Evolutionary conservation across 2,329 filamentous ascomycete genomes (phyloP).

Genomic region (Ophiosphaerella herpotricha): DNA sequence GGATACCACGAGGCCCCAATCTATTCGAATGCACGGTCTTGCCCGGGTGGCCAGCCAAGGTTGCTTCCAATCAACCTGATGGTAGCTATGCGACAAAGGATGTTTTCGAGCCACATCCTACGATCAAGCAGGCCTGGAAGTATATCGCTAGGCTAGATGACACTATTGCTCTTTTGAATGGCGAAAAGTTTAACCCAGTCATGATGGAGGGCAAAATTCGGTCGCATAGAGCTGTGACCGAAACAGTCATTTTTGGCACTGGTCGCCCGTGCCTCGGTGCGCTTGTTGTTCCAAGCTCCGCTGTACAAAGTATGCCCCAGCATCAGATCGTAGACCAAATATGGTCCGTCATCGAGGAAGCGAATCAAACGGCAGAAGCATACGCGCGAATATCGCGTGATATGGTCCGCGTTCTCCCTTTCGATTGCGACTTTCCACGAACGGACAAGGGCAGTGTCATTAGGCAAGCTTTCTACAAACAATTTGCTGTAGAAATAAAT

Average conservation of each 20-base stretch:
- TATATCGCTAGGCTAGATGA: slow-evolving; percentile 55
- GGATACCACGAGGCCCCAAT: slow-evolving; percentile 42
- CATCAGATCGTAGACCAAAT: slow-evolving; percentile 55
- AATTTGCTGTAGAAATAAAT: slow-evolving; percentile 56
- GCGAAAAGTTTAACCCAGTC: slow-evolving; percentile 56
- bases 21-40: slow-evolving; percentile 49
- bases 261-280: slow-evolving; percentile 58
- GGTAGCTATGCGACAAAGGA: slow-evolving; percentile 43
- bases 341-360: slow-evolving; percentile 55
- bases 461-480: slow-evolving; percentile 56
- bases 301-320: slow-evolving; percentile 46
- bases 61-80: slow-evolving; percentile 24
- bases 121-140: slow-evolving; percentile 51
- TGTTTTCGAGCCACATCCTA: slow-evolving; percentile 53
- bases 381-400: slow-evolving; percentile 61
- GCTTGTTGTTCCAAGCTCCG: slow-evolving; percentile 58
- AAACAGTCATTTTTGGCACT: slow-evolving; percentile 62
- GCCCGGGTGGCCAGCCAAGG: slow-evolving; percentile 44
- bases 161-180: slow-evolving; percentile 54
- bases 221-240: slow-evolving; percentile 57
- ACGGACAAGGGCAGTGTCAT: slow-evolving; percentile 65
- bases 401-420: slow-evolving; percentile 56
- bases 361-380: slow-evolving; percentile 55
- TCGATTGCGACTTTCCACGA: slow-evolving; percentile 53
- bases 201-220: slow-evolving; percentile 60